phyloP scores from a whole-genome alignment of 2,329 filamentous ascomycete genomes.

The Pseudopyricularia javanii region DNA sequence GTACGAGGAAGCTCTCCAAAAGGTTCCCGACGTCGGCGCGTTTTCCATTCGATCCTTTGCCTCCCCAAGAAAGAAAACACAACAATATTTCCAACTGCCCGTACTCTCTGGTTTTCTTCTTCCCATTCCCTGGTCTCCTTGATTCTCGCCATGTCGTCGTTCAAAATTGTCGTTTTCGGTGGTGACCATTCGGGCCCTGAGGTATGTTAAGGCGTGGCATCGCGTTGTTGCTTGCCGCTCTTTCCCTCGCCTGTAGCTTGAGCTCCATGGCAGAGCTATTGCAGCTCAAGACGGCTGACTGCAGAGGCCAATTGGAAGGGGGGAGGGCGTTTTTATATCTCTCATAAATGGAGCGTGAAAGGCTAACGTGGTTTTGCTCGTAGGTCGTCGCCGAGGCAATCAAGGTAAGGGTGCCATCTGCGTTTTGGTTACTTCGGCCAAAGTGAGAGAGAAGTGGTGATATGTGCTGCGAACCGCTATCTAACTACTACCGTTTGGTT shows the following conservation, averaged over 20 bases:
- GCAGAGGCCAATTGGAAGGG: too few species aligned
- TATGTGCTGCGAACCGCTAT: background rate
- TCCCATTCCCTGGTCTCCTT: background rate
- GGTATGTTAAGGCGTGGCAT: conserved; percentile 33
- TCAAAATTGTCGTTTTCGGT: conserved; percentile 70
- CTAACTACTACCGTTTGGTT: background rate
- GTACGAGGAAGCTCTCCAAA: background rate
- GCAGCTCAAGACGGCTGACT: too few species aligned
- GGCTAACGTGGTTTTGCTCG: conserved; percentile 8
- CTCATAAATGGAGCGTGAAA: background rate
- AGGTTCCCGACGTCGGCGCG: too few species aligned
- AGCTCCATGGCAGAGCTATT: too few species aligned
- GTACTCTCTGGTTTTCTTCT: background rate
- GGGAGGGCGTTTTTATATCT: background rate
- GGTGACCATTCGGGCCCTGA: conserved; percentile 82
- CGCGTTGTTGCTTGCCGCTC: background rate
- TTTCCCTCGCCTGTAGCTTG: too few species aligned
- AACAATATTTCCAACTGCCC: too few species aligned
- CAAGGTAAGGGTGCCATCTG: conserved; percentile 47
- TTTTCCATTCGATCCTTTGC: too few species aligned
- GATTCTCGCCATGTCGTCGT: conserved; percentile 44
- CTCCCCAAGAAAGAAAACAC: too few species aligned
- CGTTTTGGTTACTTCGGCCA: background rate
- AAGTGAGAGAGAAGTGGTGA: background rate
- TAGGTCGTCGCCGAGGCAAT: conserved; percentile 74